phyloP scores from a whole-genome alignment of 2,329 filamentous ascomycete species.

The Fusarium veterinarium region DNA sequence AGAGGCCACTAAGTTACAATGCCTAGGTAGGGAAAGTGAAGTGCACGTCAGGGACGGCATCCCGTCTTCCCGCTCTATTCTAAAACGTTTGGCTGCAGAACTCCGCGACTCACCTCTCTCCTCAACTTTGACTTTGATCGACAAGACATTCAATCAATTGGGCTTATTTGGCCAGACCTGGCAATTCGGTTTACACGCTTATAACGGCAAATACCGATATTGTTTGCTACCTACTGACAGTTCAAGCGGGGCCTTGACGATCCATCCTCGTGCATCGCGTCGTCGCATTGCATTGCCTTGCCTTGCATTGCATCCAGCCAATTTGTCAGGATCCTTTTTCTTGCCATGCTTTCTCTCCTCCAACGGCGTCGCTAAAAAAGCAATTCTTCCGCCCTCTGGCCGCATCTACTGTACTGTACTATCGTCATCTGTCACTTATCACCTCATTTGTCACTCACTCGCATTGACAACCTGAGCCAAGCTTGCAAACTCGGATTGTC shows the following conservation, averaged over 20 bases:
- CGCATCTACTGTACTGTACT: neutral
- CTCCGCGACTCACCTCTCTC: slow-evolving; percentile 11
- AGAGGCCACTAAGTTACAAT: slow-evolving; percentile 1
- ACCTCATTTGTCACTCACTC: slow-evolving; percentile 2
- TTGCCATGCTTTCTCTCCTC: slow-evolving; percentile 6
- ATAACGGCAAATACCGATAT: slow-evolving; percentile 1
- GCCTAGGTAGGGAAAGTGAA: neutral
- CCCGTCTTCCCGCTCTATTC: slow-evolving; percentile 3
- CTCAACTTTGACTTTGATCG: neutral
- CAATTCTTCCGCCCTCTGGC: slow-evolving; percentile 11
- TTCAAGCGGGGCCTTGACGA: slow-evolving; percentile 28
- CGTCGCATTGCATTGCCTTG: slow-evolving; percentile 3
- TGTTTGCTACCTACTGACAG: slow-evolving; percentile 19
- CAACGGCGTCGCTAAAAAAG: slow-evolving; percentile 24
- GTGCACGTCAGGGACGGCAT: slow-evolving; percentile 14
- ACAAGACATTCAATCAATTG: neutral
- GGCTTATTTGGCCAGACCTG: neutral
- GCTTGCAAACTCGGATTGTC: slow-evolving; percentile 34
- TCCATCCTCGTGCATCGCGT: slow-evolving; percentile 27
- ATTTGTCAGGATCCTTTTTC: slow-evolving; percentile 4
- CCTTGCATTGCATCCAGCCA: slow-evolving; percentile 2
- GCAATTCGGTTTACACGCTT: neutral
- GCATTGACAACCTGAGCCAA: slow-evolving; percentile 4
- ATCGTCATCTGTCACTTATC: slow-evolving; percentile 6
- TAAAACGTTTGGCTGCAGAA: slow-evolving; percentile 15